These are phyloP conservation scores for Ophiostoma piceae DNA, from an alignment of 2,329 filamentous ascomycete species.

Conservation along the genomic window DNA sequence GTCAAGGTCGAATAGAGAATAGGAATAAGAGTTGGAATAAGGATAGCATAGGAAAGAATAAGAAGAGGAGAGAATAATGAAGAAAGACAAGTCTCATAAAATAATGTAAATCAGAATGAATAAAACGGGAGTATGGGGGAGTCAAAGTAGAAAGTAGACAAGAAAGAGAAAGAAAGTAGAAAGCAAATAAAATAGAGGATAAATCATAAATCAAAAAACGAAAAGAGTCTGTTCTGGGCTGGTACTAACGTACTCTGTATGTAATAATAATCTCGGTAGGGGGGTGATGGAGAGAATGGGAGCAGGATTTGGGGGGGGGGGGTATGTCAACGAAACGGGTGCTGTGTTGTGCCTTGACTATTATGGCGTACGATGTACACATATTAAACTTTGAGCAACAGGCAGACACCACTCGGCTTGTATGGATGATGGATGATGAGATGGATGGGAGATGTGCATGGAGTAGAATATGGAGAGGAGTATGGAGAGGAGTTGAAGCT, in stretches of 20 bases:
- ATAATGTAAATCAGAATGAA: conserved; percentile 6
- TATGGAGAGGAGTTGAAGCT: not conserved
- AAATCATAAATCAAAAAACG: not conserved
- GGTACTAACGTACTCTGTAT: not conserved
- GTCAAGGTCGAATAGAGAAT: not conserved
- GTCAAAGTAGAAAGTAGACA: not conserved
- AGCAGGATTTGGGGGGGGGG: not conserved
- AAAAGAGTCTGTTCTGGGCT: not conserved
- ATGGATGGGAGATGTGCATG: not conserved
- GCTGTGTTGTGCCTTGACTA: not conserved
- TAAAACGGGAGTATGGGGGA: not conserved
- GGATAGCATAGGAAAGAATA: not conserved
- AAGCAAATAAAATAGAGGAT: not conserved
- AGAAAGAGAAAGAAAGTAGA: not conserved
- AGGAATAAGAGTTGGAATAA: not conserved
- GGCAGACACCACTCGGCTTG: not conserved
- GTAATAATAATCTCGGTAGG: not conserved
- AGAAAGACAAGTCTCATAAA: conserved; percentile 3
- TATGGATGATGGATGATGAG: not conserved
- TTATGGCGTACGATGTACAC: not conserved
- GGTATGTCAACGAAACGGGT: not conserved
- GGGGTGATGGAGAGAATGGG: not conserved
- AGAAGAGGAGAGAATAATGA: conserved; percentile 5
- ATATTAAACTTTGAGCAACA: conserved; percentile 5
- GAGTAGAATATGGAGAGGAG: not conserved